Evolutionary conservation across 805 yeast genomes (phyloP).

Genomic region (Kuraishia ogatae): DNA sequence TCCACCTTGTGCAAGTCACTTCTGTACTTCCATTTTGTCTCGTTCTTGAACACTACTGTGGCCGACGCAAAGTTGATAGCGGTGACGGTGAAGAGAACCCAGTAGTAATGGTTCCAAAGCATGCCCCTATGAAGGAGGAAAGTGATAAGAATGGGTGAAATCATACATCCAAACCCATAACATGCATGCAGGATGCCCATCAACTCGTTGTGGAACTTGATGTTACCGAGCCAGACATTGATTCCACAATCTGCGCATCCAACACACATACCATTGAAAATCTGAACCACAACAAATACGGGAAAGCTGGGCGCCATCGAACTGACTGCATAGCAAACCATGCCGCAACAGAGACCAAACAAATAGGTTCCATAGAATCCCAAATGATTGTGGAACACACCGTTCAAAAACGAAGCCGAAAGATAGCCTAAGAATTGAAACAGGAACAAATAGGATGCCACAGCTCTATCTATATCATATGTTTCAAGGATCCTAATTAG

Average conservation of each 20-base stretch:
- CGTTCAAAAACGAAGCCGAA: constrained; percentile 40
- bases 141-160: constrained; percentile 39
- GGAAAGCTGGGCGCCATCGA: constrained; percentile 31
- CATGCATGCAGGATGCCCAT: constrained; percentile 44
- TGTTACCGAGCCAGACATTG: constrained; percentile 42
- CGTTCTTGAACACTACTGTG: constrained; percentile 26
- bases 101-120: constrained; percentile 38
- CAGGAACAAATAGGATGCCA: constrained; percentile 40
- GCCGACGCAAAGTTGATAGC: constrained; percentile 16
- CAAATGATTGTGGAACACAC: constrained; percentile 26
- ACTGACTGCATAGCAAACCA: constrained; percentile 17
- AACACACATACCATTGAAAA: constrained; percentile 42
- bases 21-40: constrained; percentile 34
- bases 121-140: constrained; percentile 26
- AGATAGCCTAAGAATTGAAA: constrained; percentile 49
- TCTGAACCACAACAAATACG: constrained; percentile 29
- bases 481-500: constrained; percentile 41
- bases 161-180: constrained; percentile 46
- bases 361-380: constrained; percentile 44
- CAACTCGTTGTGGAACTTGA: constrained; percentile 38
- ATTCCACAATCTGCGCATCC: constrained; percentile 50
- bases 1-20: constrained; percentile 14
- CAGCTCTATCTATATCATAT: constrained; percentile 39
- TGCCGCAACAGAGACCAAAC: constrained; percentile 7
- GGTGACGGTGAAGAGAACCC: constrained; percentile 23